Evolutionary conservation across 164 flowering plant species (phyloP).

Genomic region (Cinnamomum micranthum): DNA sequence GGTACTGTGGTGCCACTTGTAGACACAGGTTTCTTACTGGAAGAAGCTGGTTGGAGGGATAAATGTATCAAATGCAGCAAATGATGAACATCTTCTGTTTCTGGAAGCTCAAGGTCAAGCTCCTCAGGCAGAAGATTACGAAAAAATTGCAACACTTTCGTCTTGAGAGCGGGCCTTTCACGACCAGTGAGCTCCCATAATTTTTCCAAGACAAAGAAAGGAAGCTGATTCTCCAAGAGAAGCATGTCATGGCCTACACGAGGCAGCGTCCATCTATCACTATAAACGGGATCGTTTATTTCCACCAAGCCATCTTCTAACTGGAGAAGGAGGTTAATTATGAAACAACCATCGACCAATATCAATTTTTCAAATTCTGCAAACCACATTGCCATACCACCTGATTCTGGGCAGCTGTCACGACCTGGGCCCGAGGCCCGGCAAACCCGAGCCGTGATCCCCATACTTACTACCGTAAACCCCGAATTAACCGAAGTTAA

Average conservation of each 20-base stretch:
- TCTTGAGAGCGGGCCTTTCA: not conserved
- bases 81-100: not conserved
- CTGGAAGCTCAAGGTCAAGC: too few species aligned
- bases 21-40: not conserved
- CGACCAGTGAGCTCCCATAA: not conserved
- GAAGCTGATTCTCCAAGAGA: not conserved
- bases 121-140: not conserved
- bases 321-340: not conserved
- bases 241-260: not conserved
- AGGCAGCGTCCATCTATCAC: not conserved
- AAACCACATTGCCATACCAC: too few species aligned
- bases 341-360: constrained; percentile 4
- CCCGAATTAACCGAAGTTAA: too few species aligned
- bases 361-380: too few species aligned
- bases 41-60: not conserved
- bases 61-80: constrained; percentile 3
- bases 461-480: too few species aligned
- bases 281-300: not conserved
- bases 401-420: too few species aligned
- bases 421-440: too few species aligned
- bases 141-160: not conserved
- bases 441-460: too few species aligned
- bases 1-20: not conserved
- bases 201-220: not conserved
- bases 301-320: not conserved